Percentiles rank a stretch among this genome's conserved stretches.
Evolutionary conservation across 129 eudicot genomes (phyloP).

Genomic region (Gnaphalium uliginosum): DNA sequence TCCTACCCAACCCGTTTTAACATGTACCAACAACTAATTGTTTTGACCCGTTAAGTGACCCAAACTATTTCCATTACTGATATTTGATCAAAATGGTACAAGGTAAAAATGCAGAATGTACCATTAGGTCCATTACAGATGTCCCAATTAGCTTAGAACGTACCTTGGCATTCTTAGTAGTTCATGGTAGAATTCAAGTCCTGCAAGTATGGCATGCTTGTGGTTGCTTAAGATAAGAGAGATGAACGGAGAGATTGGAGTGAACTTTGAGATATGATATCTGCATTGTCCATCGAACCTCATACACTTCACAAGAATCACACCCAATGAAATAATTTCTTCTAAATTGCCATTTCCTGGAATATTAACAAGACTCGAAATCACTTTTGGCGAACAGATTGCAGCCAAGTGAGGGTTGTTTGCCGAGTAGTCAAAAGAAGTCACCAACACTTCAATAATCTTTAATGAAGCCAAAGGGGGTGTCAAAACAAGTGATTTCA

Average conservation of each 20-base stretch:
- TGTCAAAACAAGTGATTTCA: constrained; percentile 47
- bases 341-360: constrained; percentile 54
- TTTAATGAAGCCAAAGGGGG: constrained; percentile 75
- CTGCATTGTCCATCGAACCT: constrained; percentile 69
- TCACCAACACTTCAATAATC: constrained; percentile 74
- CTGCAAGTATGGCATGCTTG: constrained; percentile 50
- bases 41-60: neutral
- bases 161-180: constrained; percentile 75
- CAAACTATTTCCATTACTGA: neutral
- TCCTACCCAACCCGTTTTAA: no score
- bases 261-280: constrained; percentile 45
- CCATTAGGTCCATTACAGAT: neutral
- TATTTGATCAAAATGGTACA: neutral
- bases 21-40: no score
- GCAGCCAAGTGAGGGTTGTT: constrained; percentile 60
- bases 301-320: constrained; percentile 70
- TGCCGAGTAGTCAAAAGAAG: constrained; percentile 64
- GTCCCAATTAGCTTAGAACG: neutral
- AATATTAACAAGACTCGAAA: constrained; percentile 54
- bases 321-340: constrained; percentile 64
- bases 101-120: neutral
- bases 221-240: constrained; percentile 68
- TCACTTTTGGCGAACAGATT: constrained; percentile 62
- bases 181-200: constrained; percentile 79
- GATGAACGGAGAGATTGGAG: constrained; percentile 50